Conservation (phyloP, 116 monocot species). For the Iris pallida region DNA sequence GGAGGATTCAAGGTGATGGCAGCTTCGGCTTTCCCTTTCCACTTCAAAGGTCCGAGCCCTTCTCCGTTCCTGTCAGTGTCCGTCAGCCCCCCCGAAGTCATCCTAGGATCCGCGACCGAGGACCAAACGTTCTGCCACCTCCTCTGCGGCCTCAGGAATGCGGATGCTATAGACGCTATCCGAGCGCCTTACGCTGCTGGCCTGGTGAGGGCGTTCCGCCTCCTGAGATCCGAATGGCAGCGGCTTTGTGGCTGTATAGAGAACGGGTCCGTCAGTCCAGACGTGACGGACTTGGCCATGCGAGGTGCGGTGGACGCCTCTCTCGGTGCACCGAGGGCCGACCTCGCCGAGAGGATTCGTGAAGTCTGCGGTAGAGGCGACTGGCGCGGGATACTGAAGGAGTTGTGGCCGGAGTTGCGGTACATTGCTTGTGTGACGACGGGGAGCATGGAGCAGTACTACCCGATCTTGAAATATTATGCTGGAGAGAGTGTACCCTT, state of each 20-base stretch:
- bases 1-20: slow-evolving; percentile 32
- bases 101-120: slow-evolving; percentile 11
- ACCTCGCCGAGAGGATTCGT: slow-evolving; percentile 14
- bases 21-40: slow-evolving; percentile 25
- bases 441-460: slow-evolving; percentile 45
- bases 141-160: slow-evolving; percentile 18
- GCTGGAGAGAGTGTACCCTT: slow-evolving; percentile 30
- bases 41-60: neutral
- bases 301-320: slow-evolving; percentile 12
- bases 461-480: slow-evolving; percentile 18
- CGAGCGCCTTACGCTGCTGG: slow-evolving; percentile 38
- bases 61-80: slow-evolving; percentile 11
- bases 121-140: slow-evolving; percentile 30
- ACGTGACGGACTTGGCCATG: slow-evolving; percentile 15
- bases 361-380: slow-evolving; percentile 7
- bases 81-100: slow-evolving; percentile 21
- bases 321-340: slow-evolving; percentile 21
- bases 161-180: slow-evolving; percentile 13
- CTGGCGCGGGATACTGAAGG: slow-evolving; percentile 16
- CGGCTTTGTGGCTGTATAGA: slow-evolving; percentile 20
- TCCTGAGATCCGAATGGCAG: slow-evolving; percentile 26
- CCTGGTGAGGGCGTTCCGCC: slow-evolving; percentile 17
- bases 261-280: neutral
- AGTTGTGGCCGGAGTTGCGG: slow-evolving; percentile 26
- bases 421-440: slow-evolving; percentile 37